Conservation (phyloP, 495 filamentous ascomycete genomes). For the Aspergillus asperescens region DNA sequence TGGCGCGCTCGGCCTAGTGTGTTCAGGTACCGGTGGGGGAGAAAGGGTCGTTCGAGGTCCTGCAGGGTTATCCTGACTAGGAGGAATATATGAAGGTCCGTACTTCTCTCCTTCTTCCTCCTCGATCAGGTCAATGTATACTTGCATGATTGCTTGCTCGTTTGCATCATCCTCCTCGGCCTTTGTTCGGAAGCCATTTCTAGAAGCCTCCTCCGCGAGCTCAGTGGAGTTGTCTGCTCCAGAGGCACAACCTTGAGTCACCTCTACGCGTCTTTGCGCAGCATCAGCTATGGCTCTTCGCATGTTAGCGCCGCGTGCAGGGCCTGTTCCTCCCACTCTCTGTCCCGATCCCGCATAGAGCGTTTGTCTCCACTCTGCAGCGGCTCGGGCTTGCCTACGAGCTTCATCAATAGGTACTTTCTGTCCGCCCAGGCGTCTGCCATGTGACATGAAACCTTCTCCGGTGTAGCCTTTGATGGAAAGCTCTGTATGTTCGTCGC, state of each 20-base stretch:
- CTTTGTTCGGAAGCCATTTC: conserved; percentile 73
- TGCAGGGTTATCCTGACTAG: conserved; percentile 56
- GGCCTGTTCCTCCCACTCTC: conserved; percentile 63
- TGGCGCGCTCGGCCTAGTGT: conserved; percentile 18
- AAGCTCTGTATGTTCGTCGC: conserved; percentile 75
- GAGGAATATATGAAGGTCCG: conserved; percentile 58
- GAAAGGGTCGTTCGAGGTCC: conserved; percentile 40
- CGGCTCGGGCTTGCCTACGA: conserved; percentile 63
- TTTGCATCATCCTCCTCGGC: conserved; percentile 88
- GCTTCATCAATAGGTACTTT: conserved; percentile 69
- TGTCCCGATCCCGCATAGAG: conserved; percentile 62
- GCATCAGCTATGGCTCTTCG: conserved; percentile 70
- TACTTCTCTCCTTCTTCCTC: conserved; percentile 74
- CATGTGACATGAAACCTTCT: conserved; percentile 77
- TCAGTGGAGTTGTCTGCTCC: conserved; percentile 51
- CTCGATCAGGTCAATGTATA: conserved; percentile 80
- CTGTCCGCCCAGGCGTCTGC: conserved; percentile 64
- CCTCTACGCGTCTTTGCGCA: conserved; percentile 60
- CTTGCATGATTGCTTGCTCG: conserved; percentile 81
- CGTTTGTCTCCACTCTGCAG: conserved; percentile 66
- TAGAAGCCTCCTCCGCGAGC: conserved; percentile 63
- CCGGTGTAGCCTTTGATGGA: conserved; percentile 81
- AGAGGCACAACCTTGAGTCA: conserved; percentile 70
- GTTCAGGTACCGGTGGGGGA: conserved; percentile 19
- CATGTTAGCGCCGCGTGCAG: conserved; percentile 62